These are phyloP conservation scores for Paxillus involutus DNA, from an alignment of 768 basidiomycete genomes.

Conservation along the genomic window DNA sequence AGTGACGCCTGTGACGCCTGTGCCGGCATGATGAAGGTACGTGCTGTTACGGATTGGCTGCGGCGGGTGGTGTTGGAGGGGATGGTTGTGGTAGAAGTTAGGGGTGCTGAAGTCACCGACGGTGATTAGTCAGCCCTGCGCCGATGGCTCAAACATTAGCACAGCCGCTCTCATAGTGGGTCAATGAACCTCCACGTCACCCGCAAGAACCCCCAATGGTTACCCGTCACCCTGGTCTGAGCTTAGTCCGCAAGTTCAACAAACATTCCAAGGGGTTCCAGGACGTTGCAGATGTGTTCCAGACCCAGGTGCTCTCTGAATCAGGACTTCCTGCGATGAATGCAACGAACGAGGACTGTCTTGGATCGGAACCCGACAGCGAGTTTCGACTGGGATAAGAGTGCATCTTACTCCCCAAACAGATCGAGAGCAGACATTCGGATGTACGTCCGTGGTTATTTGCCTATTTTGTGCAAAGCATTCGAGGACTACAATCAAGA, in stretches of 20 bases:
- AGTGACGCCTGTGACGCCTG: no score
- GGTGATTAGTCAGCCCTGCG: no score
- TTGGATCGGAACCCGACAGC: slow-evolving; percentile 42
- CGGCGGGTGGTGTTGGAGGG: no score
- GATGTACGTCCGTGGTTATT: slow-evolving; percentile 48
- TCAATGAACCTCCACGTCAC: slow-evolving; percentile 57
- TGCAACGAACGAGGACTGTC: slow-evolving; percentile 56
- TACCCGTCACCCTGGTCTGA: slow-evolving; percentile 67
- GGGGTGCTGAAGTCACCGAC: no score
- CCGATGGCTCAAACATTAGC: no score
- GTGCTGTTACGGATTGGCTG: no score
- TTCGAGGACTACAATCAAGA: no score
- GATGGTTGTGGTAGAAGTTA: no score
- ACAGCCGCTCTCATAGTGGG: slow-evolving; percentile 76
- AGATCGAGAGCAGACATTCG: slow-evolving; percentile 46
- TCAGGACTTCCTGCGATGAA: slow-evolving; percentile 55
- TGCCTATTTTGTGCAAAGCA: neutral
- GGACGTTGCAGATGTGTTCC: slow-evolving; percentile 63
- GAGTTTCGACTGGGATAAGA: slow-evolving; percentile 46
- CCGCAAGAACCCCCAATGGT: slow-evolving; percentile 61
- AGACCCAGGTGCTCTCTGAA: slow-evolving; percentile 65
- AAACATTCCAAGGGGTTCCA: slow-evolving; percentile 71
- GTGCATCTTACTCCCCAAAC: slow-evolving; percentile 53
- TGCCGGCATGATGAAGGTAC: no score
- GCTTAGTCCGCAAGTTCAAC: slow-evolving; percentile 80